Base-by-base conservation (phyloP, 2,329 filamentous ascomycete species). In the Fusarium protoensiforme region DNA sequence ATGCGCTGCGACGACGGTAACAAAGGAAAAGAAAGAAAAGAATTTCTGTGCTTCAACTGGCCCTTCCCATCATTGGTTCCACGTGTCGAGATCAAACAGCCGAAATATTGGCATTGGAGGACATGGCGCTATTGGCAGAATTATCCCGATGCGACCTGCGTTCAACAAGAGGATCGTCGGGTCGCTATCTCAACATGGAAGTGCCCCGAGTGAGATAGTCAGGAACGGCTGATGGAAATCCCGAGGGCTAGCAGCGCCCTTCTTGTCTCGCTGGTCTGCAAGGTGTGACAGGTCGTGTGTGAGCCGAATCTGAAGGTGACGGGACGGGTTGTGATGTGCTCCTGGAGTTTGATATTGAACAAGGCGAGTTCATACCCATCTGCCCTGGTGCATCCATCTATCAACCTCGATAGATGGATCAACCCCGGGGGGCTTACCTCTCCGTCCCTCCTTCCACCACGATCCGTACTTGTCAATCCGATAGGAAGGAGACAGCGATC, bases 151-250 rank as follows among this genome's bases (percentile, higher is more conserved):
- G 14, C 60, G 51, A 63, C 35, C 74, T 64, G 65, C 72, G 74
- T 64, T 67, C 58, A 67, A 57, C 65, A 64, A 66, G 41, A 35
- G 33, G 75, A 78, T 78, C 76, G 67, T 72, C 76, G 16, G 63
- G 18, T 57, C 18, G 13, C 54, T 75, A 60, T 77, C 73, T 78
- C 65, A 76, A 77, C 57, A 70, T 41, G 71, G 73, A 53, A 77
- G 58, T 59, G 61, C 64, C 41, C 61, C 63, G 58, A 62, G 27
- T 38, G 41, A 27, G 67, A 78, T 78, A 78, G 74, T 74, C 76
- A 78, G 76, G 76, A 78, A 78, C 76, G 67, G 67, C 66, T 62
- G 33, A 56, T 59, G 68, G 33, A 67, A 68, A 71, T 69, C 64
- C 58, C 48, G 62, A 68, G 20, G 64, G 39, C 63, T 69, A 69